phyloP scores from a whole-genome alignment of 352 stramenopile genomes.

The Phytopythium montanum region DNA sequence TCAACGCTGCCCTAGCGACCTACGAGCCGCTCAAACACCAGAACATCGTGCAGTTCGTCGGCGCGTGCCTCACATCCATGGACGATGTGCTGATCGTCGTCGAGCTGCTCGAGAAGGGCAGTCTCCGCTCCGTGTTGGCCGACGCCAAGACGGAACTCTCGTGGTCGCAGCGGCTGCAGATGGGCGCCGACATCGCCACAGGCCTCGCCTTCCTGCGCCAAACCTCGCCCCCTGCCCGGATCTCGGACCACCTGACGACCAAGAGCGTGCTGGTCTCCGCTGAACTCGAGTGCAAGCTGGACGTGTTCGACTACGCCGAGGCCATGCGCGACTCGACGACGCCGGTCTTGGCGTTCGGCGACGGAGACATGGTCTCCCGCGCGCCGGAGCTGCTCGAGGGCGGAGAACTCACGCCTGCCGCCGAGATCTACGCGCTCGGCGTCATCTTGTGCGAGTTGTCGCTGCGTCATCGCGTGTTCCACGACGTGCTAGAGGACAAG shows the following conservation, averaged over 20 bases:
- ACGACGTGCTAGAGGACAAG: constrained; percentile 37
- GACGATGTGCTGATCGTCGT: constrained; percentile 68
- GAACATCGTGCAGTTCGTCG: constrained; percentile 68
- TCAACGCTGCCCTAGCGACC: constrained; percentile 48
- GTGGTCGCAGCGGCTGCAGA: constrained; percentile 47
- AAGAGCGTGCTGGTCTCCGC: constrained; percentile 53
- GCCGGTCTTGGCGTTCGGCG: constrained; percentile 43
- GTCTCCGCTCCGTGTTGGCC: constrained; percentile 44
- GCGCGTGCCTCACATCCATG: constrained; percentile 44
- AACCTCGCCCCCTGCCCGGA: constrained; percentile 14
- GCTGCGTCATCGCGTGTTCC: constrained; percentile 35
- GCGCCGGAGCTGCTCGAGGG: constrained; percentile 59
- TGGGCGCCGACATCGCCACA: constrained; percentile 46
- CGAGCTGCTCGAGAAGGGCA: constrained; percentile 76
- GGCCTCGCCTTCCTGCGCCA: constrained; percentile 56
- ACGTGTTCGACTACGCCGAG: constrained; percentile 67
- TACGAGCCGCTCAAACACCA: constrained; percentile 60
- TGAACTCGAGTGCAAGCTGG: constrained; percentile 68
- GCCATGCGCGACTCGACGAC: constrained; percentile 37
- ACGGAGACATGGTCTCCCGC: constrained; percentile 50
- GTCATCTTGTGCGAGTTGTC: constrained; percentile 77
- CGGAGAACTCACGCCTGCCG: constrained; percentile 33
- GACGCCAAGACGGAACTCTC: constrained; percentile 43
- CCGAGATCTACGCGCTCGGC: constrained; percentile 69
- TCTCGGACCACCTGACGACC: constrained; percentile 52